phyloP scores from a whole-genome alignment of 805 yeast species.

The Lipomyces chichibuensis region DNA sequence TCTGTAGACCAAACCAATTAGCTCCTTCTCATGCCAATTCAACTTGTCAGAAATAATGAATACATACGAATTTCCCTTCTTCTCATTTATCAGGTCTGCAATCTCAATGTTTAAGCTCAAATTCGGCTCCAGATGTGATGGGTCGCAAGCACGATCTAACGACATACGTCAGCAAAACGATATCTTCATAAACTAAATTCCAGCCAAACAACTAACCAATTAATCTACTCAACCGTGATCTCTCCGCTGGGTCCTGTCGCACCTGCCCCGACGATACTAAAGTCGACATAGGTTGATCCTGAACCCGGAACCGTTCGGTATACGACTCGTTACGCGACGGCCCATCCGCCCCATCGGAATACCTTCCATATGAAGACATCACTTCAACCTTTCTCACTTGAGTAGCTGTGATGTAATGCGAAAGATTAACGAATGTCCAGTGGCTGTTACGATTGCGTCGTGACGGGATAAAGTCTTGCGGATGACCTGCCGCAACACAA shows the following conservation, averaged over 20 bases:
- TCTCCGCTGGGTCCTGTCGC: slow-evolving; percentile 26
- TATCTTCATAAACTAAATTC: slow-evolving; percentile 37
- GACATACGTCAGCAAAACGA: not conserved
- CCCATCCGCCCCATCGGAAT: slow-evolving; percentile 23
- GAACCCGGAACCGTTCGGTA: slow-evolving; percentile 43
- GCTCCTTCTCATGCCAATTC: not conserved
- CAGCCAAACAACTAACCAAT: slow-evolving; percentile 36
- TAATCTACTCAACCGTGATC: slow-evolving; percentile 39
- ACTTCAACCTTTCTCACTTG: not conserved
- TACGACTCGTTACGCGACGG: slow-evolving; percentile 38
- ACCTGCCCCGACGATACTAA: not conserved
- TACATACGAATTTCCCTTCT: slow-evolving; percentile 70
- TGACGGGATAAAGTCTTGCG: too few species aligned
- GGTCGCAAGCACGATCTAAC: slow-evolving; percentile 80
- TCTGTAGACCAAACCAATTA: slow-evolving; percentile 19
- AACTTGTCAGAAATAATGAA: too few species aligned
- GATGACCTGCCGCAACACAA: not conserved
- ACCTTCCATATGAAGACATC: slow-evolving; percentile 29
- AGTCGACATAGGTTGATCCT: slow-evolving; percentile 23
- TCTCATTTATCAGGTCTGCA: slow-evolving; percentile 89
- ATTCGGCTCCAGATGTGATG: slow-evolving; percentile 82
- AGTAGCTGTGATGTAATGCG: not conserved
- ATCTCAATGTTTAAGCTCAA: slow-evolving; percentile 85
- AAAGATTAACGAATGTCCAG: not conserved
- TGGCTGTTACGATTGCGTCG: not conserved